Percentiles rank a stretch among this genome's conserved stretches.
Evolutionary conservation across 106 monocot genomes (phyloP).

Genomic region (Apostasia ramifera): DNA sequence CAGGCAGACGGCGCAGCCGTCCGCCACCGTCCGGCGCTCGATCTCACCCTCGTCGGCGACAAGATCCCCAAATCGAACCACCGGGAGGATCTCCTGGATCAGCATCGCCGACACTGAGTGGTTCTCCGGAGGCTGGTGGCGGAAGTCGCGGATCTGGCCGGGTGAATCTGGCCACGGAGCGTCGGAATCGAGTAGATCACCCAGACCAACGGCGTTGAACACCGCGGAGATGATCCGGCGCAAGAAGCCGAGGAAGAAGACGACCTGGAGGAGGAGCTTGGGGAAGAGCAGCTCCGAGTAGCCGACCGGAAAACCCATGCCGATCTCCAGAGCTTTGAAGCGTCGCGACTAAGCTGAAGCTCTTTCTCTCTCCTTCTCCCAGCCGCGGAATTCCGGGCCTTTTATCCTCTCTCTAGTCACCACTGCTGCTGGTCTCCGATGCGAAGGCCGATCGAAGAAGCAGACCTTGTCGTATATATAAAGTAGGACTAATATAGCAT

Average conservation of each 20-base stretch:
- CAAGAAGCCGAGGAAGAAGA: slow-evolving; percentile 43
- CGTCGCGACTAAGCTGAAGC: too few species aligned
- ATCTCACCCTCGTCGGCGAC: neutral
- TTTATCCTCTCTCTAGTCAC: too few species aligned
- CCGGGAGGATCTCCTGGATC: slow-evolving; percentile 22
- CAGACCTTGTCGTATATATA: too few species aligned
- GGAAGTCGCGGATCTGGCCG: neutral
- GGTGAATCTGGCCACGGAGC: neutral
- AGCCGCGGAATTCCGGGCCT: too few species aligned
- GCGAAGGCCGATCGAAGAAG: too few species aligned
- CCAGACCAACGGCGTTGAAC: slow-evolving; percentile 33
- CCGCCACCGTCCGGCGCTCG: slow-evolving; percentile 3
- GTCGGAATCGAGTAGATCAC: slow-evolving; percentile 34
- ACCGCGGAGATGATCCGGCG: slow-evolving; percentile 29
- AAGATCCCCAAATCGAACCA: slow-evolving; percentile 7
- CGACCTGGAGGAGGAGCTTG: slow-evolving; percentile 29
- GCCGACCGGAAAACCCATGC: slow-evolving; percentile 56
- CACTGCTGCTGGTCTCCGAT: too few species aligned
- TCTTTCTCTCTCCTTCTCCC: too few species aligned
- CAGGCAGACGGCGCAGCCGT: slow-evolving; percentile 62
- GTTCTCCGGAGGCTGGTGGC: neutral
- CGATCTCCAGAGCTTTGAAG: too few species aligned
- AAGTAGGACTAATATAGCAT: too few species aligned
- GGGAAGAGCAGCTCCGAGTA: slow-evolving; percentile 50
- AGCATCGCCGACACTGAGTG: slow-evolving; percentile 21